Base-by-base conservation (phyloP, 345 rosid species). In the Trapa incisa region DNA sequence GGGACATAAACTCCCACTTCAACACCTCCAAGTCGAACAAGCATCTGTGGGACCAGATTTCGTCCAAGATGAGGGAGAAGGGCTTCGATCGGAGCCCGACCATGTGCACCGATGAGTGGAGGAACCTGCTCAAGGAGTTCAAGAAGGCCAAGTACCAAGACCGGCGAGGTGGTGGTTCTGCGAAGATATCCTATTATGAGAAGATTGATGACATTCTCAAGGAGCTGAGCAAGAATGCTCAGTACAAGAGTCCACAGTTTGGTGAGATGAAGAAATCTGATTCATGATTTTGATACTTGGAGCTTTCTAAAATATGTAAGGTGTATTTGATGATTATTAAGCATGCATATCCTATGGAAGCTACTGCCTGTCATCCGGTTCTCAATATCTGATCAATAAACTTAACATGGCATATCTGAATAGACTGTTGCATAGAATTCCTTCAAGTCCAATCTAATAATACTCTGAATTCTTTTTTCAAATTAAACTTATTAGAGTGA, bases 71-170 rank as follows among this genome's bases (percentile, higher is more conserved):
- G 97, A 87, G 89, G 53, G 97, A 87, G 37, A 94, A 89, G 72
- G 97, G 99, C 4, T 94, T 89, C 71, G 99, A 94, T 78, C 82
- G 99, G 57, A 91, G 97, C 3, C 99, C 99, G 3, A 91, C 92
- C 5, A 94, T 94, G 99, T 94, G 99, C 58, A 94, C 99, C 0
- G 99, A 94, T 74, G 89, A 94, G 83, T 94, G 99, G 99, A 86
- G 99, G 85, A 94, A 94, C 75, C 76, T 94, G 52, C 76, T 94
- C 74, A 94, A 94, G 76, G 99, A 91, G 83, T 91, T 81, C 66
- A 94, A 94, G 84, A 94, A 94, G 73, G 93, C 91, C 0, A 91
- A 81, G 82, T 87, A 93, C 72, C 96, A 87, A 33, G 92, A 90
- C 14, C 78, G 88, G 65, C 91, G 86, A 0, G 68, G 58, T 11